A percentile compares a stretch with the other conserved stretches of the same genome.
phyloP scores from a whole-genome alignment of 208 protist genomes.

The Trypanosoma brucei region DNA sequence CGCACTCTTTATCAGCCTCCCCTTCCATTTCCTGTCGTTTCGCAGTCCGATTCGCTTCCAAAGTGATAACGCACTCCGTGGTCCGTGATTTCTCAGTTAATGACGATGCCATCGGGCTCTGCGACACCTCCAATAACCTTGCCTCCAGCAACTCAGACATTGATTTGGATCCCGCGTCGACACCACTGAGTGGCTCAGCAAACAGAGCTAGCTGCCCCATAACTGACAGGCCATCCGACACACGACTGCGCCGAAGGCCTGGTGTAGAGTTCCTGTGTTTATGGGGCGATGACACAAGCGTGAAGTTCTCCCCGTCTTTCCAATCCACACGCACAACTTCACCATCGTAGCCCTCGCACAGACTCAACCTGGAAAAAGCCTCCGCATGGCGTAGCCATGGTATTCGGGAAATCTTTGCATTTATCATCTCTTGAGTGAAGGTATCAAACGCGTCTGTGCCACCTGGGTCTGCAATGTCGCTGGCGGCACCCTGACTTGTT shows the following conservation, averaged over 20 bases:
- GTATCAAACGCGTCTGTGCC: slow-evolving; percentile 28
- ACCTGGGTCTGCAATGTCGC: slow-evolving; percentile 13
- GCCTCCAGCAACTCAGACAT: too few species aligned
- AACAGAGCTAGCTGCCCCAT: too few species aligned
- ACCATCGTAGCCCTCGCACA: slow-evolving; percentile 45
- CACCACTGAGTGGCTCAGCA: too few species aligned
- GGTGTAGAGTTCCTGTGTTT: background rate
- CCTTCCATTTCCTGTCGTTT: background rate
- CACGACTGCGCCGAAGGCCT: background rate
- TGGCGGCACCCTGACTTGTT: background rate
- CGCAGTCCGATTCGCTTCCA: background rate
- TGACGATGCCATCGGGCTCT: too few species aligned
- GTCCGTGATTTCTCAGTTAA: too few species aligned
- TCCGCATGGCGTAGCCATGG: slow-evolving; percentile 69
- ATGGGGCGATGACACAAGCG: slow-evolving; percentile 7
- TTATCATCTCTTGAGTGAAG: slow-evolving; percentile 26
- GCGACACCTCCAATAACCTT: too few species aligned
- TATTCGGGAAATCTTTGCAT: slow-evolving; percentile 36
- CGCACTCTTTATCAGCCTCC: background rate
- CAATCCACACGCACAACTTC: slow-evolving; percentile 54
- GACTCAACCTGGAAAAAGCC: slow-evolving; percentile 53
- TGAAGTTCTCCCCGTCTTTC: slow-evolving; percentile 20
- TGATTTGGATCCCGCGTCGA: too few species aligned
- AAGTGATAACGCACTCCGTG: too few species aligned
- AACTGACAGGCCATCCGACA: too few species aligned